Evolutionary conservation across 2,329 filamentous ascomycete genomes (phyloP), one percentile per base, ranked within the genome.

Genomic region (Incumbomyces delicatus): DNA sequence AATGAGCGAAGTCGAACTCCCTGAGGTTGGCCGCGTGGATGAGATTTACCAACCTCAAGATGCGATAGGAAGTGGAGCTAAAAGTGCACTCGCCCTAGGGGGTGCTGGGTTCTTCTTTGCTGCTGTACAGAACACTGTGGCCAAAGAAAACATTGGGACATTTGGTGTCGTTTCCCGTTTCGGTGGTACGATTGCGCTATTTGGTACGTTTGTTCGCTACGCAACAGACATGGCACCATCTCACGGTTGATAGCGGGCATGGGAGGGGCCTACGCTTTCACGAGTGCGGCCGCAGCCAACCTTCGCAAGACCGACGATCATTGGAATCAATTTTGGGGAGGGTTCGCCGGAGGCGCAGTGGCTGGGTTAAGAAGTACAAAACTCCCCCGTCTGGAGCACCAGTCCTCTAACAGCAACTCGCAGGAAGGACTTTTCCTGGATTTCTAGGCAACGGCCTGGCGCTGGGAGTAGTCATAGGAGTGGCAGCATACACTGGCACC

Each of bases 121-220:
- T 42, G 82, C 85, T 46, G 75, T 94, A 55, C 85, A 89, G 72
- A 96, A 94, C 72, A 87, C 88, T 49, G 76, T 95, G 58, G 76
- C 82, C 46, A 88, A 81, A 72, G 76, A 79, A 63, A 95, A 95
- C 66, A 73, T 92, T 55, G 87, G 88, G 58, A 76, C 81, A 52
- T 78, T 83, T 72, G 85, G 85, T 56, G 76, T 95, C 60, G 81
- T 96, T 63, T 85, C 85, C 39, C 79, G 80, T 60, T 83, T 81
- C 48, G 89, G 88, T 55, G 73, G 81, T 61, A 83, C 83, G 41
- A 84, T 90, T 61, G 83, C 71, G 51, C 63, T 77, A 50, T 79
- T 80, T 60, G 77, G 83, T 86, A 73, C 53, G 74, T 20, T 14
- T 37, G 17, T 44, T 14, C 10, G 17, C 44, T 16, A 31, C 17